These are phyloP conservation scores for Cupressus sempervirens DNA, from an alignment of 75 land plant species.

Conservation along the genomic window DNA sequence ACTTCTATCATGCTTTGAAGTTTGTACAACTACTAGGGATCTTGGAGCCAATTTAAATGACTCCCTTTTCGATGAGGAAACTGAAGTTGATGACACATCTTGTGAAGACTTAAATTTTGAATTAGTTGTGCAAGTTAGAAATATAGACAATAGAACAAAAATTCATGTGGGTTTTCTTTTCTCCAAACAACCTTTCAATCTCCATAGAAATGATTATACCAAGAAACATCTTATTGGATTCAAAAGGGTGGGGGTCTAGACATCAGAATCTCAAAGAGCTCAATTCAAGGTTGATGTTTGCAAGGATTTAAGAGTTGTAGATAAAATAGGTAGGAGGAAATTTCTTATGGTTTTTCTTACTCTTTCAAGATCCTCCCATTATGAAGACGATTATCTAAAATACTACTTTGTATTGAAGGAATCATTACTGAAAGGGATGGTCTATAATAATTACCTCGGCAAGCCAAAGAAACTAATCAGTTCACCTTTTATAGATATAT, in stretches of 20 bases:
- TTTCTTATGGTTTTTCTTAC: constrained; percentile 48
- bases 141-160: constrained; percentile 45
- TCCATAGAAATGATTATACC: constrained; percentile 13
- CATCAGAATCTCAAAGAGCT: constrained; percentile 27
- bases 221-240: constrained; percentile 56
- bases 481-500: not conserved
- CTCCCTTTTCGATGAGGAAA: not conserved
- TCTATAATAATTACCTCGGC: not conserved
- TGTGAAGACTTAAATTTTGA: constrained; percentile 24
- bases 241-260: constrained; percentile 44
- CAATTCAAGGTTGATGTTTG: constrained; percentile 46
- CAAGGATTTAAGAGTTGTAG: constrained; percentile 60
- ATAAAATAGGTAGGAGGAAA: constrained; percentile 44
- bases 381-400: not conserved
- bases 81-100: constrained; percentile 18
- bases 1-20: not conserved
- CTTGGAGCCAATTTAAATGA: constrained; percentile 16
- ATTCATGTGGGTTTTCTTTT: constrained; percentile 51
- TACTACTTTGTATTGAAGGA: not conserved
- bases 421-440: not conserved
- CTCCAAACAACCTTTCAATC: constrained; percentile 28
- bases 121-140: constrained; percentile 44
- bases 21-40: constrained; percentile 18
- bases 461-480: not conserved
- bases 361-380: constrained; percentile 25